Percentiles rank a stretch among this genome's conserved stretches.
Conservation (phyloP, 176 grass and related monocot species). For the Paspalum notatum region DNA sequence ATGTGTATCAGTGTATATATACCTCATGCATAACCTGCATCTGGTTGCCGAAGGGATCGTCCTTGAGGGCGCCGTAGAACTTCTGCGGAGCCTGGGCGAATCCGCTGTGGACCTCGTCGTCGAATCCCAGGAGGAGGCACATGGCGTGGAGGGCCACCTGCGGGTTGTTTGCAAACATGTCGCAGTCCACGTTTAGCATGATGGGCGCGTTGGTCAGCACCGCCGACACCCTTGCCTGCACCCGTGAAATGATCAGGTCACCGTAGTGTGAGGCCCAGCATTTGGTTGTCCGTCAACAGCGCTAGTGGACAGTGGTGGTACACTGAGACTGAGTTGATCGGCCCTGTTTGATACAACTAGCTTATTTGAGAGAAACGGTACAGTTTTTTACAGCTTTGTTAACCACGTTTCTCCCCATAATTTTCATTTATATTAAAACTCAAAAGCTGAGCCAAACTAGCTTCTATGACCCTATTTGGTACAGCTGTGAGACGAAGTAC, state of each 20-base stretch:
- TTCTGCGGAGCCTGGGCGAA: constrained; percentile 54
- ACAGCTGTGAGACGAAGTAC: too few relatives aligned
- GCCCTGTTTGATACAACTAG: too few relatives aligned
- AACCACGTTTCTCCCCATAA: too few relatives aligned
- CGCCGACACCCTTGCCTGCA: constrained; percentile 55
- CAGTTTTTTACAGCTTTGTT: too few relatives aligned
- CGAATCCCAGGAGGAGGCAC: constrained; percentile 54
- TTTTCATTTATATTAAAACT: too few relatives aligned
- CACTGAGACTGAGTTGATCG: too few relatives aligned
- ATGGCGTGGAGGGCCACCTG: constrained; percentile 41
- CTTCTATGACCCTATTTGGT: too few relatives aligned
- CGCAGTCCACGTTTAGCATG: constrained; percentile 72
- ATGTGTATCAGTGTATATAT: not conserved
- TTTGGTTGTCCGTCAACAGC: too few relatives aligned
- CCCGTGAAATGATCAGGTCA: not conserved
- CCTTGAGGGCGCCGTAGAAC: constrained; percentile 48
- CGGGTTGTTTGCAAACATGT: constrained; percentile 67
- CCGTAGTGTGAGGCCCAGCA: too few relatives aligned
- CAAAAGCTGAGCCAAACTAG: too few relatives aligned
- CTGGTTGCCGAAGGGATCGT: constrained; percentile 71
- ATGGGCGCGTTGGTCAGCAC: constrained; percentile 58
- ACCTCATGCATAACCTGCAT: not conserved
- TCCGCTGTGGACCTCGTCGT: constrained; percentile 36
- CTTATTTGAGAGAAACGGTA: too few relatives aligned
- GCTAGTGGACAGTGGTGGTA: too few relatives aligned